Base-by-base conservation (phyloP, 768 basidiomycete genomes). In the Leccinum rimulosum region DNA sequence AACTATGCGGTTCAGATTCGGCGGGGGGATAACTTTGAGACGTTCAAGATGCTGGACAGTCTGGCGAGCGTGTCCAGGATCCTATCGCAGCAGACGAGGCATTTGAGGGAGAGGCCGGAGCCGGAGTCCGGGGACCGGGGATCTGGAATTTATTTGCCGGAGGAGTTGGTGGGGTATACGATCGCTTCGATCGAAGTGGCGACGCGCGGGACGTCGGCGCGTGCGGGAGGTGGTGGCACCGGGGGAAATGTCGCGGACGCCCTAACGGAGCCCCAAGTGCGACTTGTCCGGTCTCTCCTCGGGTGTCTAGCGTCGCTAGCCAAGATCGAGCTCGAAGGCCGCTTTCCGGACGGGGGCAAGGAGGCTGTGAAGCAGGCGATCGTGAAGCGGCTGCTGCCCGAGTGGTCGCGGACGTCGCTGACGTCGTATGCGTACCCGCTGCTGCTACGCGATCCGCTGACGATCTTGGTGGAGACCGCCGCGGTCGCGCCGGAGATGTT, bases 111-210 rank as follows among this genome's bases (percentile, higher is more conserved):
- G 55, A 81, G 90, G 27, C 79, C 82, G 19, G 88, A 89, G 67
- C 86, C 88, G 3, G 88, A 92, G 14, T 66, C 74, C 2, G 83
- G 84, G 3, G 90, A 93, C 60, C 82, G 91, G 27, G 94, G 94
- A 1, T 82, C 84, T 0, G 93, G 93, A 6, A 83, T 95, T 50
- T 98, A 97, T 68, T 79, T 99, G 1, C 94, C 97, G 0, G 91
- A 96, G 64, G 94, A 98, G 63, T 76, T 98, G 15, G 77, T 96
- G 38, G 91, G 89, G 3, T 98, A 96, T 72, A 95, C 95, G 4
- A 81, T 98, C 38, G 78, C 88, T 2, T 78, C 85, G 6, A 81
- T 94, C 55, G 97, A 98, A 74, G 82, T 91, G 15, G 82, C 89
- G 0, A 84, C 88, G 59, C 82, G 97, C 27, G 94, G 94, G 3